Evolutionary conservation across 2,329 filamentous ascomycete species (phyloP), one percentile per base, ranked within the genome.

Genomic region (Parastagonospora avenae): DNA sequence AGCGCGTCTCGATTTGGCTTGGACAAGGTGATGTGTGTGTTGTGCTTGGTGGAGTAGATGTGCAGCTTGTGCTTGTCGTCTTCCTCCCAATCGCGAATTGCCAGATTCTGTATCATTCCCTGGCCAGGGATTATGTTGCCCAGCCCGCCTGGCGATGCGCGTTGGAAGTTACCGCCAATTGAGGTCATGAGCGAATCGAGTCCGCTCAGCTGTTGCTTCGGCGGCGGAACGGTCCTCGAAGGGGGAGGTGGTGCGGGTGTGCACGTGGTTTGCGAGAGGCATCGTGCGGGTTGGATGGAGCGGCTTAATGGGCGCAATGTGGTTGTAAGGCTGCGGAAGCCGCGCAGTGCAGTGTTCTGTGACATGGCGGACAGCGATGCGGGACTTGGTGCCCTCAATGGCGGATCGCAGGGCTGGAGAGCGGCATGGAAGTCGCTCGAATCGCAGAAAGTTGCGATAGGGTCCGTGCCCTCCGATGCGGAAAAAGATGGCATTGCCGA

Each of bases 11-110:
- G 83, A 72, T 91, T 87, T 27, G 94, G 92, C 67, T 88, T 87
- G 16, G 92, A 91, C 60, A 97, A 84, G 1, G 92, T 97, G 66
- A 99, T 84, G 76, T 97, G 91, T 15, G 91, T 94, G 79, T 99
- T 99, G 83, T 97, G 94, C 78, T 91, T 95, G 73, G 90, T 88
- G 27, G 89, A 79, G 76, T 86, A 93, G 72, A 99, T 81, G 78
- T 96, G 91, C 58, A 99, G 82, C 73, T 96, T 91, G 78, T 91
- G 91, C 2, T 90, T 88, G 68, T 89, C 83, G 49, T 71, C 65
- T 42, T 68, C 66, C 15, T 64, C 63, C 66, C 66, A 70, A 27
- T 72, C 68, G 29, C 48, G 46, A 28, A 51, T 46, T 30, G 52
- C 40, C 9, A 66, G 57, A 40, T 68, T 68, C 15, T 45, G 42